These are phyloP conservation scores for Heterobasidion annosum DNA, from an alignment of 1,284 basidiomycete genomes.

Conservation along the genomic window DNA sequence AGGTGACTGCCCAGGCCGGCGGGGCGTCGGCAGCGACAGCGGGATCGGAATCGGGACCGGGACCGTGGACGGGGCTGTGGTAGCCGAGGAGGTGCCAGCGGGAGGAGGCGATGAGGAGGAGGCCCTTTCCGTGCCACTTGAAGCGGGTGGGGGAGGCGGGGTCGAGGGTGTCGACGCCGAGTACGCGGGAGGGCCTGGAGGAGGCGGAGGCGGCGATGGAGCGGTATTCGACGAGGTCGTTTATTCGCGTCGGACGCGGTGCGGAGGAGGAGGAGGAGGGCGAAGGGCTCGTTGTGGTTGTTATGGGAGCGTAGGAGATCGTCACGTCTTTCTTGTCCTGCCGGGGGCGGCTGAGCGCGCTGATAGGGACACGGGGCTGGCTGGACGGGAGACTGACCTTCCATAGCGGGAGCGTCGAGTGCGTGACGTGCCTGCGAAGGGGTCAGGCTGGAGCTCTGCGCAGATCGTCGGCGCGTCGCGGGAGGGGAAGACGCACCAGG, in stretches of 20 bases:
- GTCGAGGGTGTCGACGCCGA: constrained; percentile 27
- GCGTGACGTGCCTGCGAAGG: constrained; percentile 26
- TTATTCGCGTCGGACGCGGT: constrained; percentile 17
- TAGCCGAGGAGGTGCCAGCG: constrained; percentile 41
- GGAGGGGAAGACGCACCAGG: constrained; percentile 17
- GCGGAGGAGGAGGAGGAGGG: constrained; percentile 1
- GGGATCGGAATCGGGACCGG: constrained; percentile 25
- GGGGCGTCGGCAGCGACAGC: neutral
- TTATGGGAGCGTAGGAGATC: constrained; percentile 28
- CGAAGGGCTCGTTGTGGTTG: constrained; percentile 9
- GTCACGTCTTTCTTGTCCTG: constrained; percentile 33
- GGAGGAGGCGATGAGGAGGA: constrained; percentile 30
- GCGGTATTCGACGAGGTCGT: constrained; percentile 30
- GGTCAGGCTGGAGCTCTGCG: neutral
- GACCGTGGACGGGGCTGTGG: constrained; percentile 11
- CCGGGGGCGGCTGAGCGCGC: neutral
- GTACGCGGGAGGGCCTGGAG: constrained; percentile 21
- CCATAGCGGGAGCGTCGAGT: constrained; percentile 39
- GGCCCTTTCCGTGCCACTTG: constrained; percentile 37
- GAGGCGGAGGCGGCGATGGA: constrained; percentile 16
- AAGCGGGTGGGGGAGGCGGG: constrained; percentile 24
- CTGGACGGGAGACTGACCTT: constrained; percentile 20
- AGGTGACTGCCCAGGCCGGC: constrained; percentile 36
- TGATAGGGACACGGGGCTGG: neutral
- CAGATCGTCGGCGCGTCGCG: neutral